Base-by-base conservation (phyloP, 108 stramenopile genomes). In the Fragilaria crotonensis region DNA sequence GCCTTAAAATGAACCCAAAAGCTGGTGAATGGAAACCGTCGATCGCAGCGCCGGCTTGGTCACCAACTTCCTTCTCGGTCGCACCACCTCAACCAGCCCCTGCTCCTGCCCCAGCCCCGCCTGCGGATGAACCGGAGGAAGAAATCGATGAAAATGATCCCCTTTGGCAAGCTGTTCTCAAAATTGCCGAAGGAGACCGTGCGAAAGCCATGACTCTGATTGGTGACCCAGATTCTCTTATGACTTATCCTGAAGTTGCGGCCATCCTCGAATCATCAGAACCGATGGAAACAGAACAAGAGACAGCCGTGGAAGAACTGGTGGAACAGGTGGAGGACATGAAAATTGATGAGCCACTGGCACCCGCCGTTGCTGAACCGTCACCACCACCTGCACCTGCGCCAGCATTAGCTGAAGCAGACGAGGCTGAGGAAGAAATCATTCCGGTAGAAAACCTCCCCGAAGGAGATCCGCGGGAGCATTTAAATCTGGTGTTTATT, bases 401-500 rank as follows among this genome's bases (percentile, higher is more conserved):
- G 17, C 27, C 48, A 59, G 52, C 33, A 55, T 32, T 21, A 68
- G 55, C 32, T 19, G 57, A 71, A 33, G 80, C 73, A 20, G 76
- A 56, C n/a, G 76, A 81, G 1, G 68, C 70, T 3, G 73, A 66
- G 48, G 63, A 70, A 51, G 78, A 65, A 9, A 63, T 33, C 1
- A 66, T 56, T 22, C 70, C 71, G 5, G 54, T 58, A 11, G 65
- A 63, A 17, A 23, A n/a, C 14, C 45, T 84, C 9, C 66, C 52
- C 7, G 96, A 96, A 56, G 95, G 94, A 25, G 98, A 99, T 67
- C 96, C 97, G n/a, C 80, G 96, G 23, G 96, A 97, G 65, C 97
- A 99, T 68, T 66, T 99, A 57, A 99, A 99, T 73, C 60, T 99
- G 45, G 97, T 99, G 25, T 99, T 99, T 65, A 99, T 97, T 60